Base-by-base conservation (phyloP, 768 basidiomycete species). In the Kwoniella sp. region DNA sequence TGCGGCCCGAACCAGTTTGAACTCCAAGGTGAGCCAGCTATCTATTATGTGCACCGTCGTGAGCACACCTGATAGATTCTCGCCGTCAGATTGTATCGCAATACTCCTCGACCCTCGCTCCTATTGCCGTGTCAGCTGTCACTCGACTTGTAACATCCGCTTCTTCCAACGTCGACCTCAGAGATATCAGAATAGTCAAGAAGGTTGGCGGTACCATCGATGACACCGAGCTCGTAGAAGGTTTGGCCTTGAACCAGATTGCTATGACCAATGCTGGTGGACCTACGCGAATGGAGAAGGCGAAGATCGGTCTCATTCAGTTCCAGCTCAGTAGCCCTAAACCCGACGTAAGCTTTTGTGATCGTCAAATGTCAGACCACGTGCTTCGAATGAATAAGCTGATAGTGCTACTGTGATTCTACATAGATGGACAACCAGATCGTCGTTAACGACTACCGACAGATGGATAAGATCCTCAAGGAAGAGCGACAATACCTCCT, bases 391-490 rank as follows among this genome's bases (percentile, higher is more conserved):
- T n/a, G n/a, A n/a, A n/a, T 40, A 29, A 52, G 27, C 29, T 63
- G 46, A 44, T 25, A n/a, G n/a, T n/a, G 26, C 33, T 37, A 77
- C 65, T 67, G 70, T 66, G 5, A 9, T 13, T 65, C 29, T 5
- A 30, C 63, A 46, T 46, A 97, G 94, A 99, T 99, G 95, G 96
- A 99, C 81, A 98, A 99, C 83, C 97, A 95, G 4, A 93, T 99
- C 48, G 90, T 98, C 55, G 97, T 99, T 72, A 98, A 95, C 68
- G 95, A 99, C 82, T 99, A 99, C 82, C 89, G 96, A 19, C 96
- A 97, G 80, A 98, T 99, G 95, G 96, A 98, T 85, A 96, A 97
- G 80, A 93, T 98, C 63, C 89, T 99, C 82, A 98, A 99, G 81
- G 96, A 99, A 81, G 95, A 95, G 62, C 90, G 96, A 50, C 91